Base-by-base conservation (phyloP, 192 early-diverging fungal genomes). In the Podila epicladia region DNA sequence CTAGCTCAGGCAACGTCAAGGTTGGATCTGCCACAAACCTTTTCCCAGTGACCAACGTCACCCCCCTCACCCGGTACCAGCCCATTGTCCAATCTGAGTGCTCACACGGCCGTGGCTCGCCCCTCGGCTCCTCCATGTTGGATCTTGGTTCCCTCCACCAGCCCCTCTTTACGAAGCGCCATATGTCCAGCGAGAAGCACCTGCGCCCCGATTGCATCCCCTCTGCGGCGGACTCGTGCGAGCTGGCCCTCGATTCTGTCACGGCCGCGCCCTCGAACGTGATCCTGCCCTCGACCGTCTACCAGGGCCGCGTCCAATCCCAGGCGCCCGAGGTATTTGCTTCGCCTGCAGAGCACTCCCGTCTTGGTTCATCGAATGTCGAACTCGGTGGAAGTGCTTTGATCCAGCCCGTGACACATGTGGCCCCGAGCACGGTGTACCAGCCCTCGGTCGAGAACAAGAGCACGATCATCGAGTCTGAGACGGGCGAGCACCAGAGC, bases 381-480 rank as follows among this genome's bases (percentile, higher is more conserved):
- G 37, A 77, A 33, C 9, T 77, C 63, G 68, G 57, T 0, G 66
- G 68, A 5, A 41, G 70, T 12, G 57, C 66, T 11, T 12, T 15
- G 53, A 61, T 77, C 58, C 68, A 77, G 63, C 68, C 74, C 9
- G 33, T 45, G 15, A 77, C 74, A 22, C 65, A 71, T 32, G 74
- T 77, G 19, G 9, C 61, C 68, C 74, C 74, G 0, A 8, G 33
- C 55, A 71, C 68, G 6, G 61, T 49, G 5, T 77, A 77, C 35
- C 74, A 77, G 35, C 74, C 74, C 22, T 58, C 61, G 1, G 68
- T 77, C 6, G 68, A 77, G 5, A 53, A 77, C 35, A 77, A 71
- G 68, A 58, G 62, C 2, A 77, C 74, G 7, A 48, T 66, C 51
- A 19, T 77, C 24, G 68, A 77, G 22, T 45, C 41, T 13, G 53